A percentile compares a stretch with the other conserved stretches of the same genome.
Conservation (phyloP, 176 grass and related monocot genomes). For the Paspalum notatum region DNA sequence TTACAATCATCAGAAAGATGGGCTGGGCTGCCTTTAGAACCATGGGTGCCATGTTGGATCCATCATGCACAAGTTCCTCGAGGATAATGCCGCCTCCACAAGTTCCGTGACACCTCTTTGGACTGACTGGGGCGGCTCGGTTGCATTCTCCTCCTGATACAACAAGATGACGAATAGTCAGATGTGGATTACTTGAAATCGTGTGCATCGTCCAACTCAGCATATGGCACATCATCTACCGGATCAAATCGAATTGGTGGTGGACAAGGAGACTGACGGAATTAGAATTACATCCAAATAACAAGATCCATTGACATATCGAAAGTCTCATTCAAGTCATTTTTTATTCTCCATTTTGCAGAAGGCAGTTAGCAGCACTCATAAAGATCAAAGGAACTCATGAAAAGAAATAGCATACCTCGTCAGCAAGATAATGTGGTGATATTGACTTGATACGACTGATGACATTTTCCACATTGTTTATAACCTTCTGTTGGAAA, state of each 20-base stretch:
- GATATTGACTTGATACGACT: conserved; percentile 81
- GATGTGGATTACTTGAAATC: neutral
- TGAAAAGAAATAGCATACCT: conserved; percentile 57
- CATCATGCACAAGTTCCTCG: conserved; percentile 99
- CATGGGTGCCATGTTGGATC: conserved; percentile 99
- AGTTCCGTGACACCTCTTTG: conserved; percentile 91
- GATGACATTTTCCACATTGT: conserved; percentile 90
- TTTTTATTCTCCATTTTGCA: neutral
- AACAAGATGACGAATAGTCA: conserved; percentile 10
- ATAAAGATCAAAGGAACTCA: neutral
- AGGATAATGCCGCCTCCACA: conserved; percentile 73
- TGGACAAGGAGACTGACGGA: too few species aligned
- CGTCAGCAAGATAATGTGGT: conserved; percentile 85
- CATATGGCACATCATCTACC: too few species aligned
- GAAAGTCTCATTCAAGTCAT: neutral
- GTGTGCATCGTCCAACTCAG: too few species aligned
- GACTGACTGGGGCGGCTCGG: conserved; percentile 82
- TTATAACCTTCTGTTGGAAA: conserved; percentile 93
- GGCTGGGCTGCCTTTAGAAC: conserved; percentile 53
- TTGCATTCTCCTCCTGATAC: conserved; percentile 79
- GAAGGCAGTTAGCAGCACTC: neutral
- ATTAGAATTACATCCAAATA: neutral
- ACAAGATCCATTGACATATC: neutral
- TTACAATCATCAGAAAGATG: neutral
- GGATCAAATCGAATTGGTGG: too few species aligned